Conservation (phyloP, 148 eudicot genomes). For the Simmondsia chinensis region DNA sequence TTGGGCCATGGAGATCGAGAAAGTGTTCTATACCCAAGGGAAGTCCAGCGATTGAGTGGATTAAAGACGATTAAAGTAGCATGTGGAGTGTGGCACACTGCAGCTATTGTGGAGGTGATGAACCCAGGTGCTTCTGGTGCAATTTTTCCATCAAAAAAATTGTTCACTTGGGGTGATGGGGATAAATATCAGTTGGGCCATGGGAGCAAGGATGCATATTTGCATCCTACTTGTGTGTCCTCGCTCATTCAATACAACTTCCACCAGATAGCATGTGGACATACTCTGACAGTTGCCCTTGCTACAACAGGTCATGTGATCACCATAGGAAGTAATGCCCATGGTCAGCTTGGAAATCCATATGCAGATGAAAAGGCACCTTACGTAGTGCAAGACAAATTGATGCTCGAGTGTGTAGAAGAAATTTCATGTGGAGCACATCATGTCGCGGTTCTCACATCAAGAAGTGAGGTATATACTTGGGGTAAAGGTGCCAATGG, state of each 20-base stretch:
- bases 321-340: conserved; percentile 54
- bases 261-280: conserved; percentile 65
- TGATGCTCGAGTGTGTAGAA: conserved; percentile 70
- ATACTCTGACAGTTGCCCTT: conserved; percentile 47
- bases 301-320: conserved; percentile 78
- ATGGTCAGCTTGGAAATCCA: conserved; percentile 71
- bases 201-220: conserved; percentile 47
- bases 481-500: conserved; percentile 85
- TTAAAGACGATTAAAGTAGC: conserved; percentile 60
- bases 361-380: conserved; percentile 53
- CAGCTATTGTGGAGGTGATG: conserved; percentile 65
- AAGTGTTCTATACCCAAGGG: conserved; percentile 46
- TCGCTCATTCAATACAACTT: conserved; percentile 59
- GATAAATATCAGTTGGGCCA: conserved; percentile 72
- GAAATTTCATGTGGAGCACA: conserved; percentile 63
- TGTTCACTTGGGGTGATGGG: conserved; percentile 91
- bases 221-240: conserved; percentile 65
- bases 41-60: conserved; percentile 51
- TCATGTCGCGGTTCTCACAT: conserved; percentile 62
- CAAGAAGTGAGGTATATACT: conserved; percentile 71
- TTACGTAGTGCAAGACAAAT: conserved; percentile 57
- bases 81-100: conserved; percentile 92
- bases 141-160: conserved; percentile 41
- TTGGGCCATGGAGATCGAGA: conserved; percentile 76
- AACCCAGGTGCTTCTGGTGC: conserved; percentile 16